Base-by-base conservation (phyloP, 2,329 filamentous ascomycete genomes). In the Ilyonectria robusta region DNA sequence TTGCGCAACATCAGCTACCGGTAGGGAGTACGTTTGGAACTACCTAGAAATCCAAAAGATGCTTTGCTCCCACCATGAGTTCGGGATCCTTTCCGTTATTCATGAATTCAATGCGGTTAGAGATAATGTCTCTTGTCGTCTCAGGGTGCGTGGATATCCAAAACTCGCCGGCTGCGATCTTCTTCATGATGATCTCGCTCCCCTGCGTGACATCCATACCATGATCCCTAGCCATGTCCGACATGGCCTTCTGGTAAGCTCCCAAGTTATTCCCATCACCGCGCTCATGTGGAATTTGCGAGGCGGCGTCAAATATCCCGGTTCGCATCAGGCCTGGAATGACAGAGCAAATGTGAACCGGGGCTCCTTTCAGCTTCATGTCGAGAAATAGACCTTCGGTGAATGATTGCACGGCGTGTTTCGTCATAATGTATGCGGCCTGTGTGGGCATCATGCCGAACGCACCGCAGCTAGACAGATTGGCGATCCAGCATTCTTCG, bases 401-500 rank as follows among this genome's bases (percentile, higher is more conserved):
- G 15, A 62, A 62, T 13, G 59, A 50, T 9, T 62, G 50, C 1
- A 62, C 37, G 15, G 59, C 59, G 10, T 62, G 59, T 42, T 62
- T 62, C 26, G 59, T 62, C 26, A 62, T 21, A 13, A 62, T 47
- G n/a, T 56, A 62, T 19, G 59, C 59, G 2, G 59, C 11, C 40
- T 62, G 59, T 13, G 21, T 33, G 9, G 59, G 59, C 6, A 62
- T 17, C 4, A 42, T 40, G 3, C 21, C 19, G 8, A 62, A 62
- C 7, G 37, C 50, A 17, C 37, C 59, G 0, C 19, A 17, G 19
- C 59, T 62, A n/a, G 59, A 33, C 0, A 42, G 11, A 37, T 62
- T 62, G 40, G 59, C 50, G 21, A 62, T 54, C 59, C 59, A 62
- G 42, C 50, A 62, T 21, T 62, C 59, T 4, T 62, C 42, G 6